A percentile compares a stretch with the other conserved stretches of the same genome.
Evolutionary conservation across 2,329 filamentous ascomycete species (phyloP).

Genomic region (Pseudopyrenochaeta lycopersici): DNA sequence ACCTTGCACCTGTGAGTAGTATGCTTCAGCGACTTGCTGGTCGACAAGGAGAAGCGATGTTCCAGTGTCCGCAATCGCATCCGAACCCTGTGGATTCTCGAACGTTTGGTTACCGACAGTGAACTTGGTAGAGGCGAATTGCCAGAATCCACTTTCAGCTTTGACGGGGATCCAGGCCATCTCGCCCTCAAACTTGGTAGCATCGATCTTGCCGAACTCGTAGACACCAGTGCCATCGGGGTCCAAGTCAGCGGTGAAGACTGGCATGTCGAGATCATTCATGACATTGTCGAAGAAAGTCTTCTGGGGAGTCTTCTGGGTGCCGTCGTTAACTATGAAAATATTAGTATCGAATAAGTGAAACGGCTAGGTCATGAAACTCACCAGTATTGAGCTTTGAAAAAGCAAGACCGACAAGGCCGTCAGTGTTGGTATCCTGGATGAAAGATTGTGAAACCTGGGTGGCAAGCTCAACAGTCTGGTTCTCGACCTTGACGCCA

Average conservation of each 20-base stretch:
- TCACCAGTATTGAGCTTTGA: constrained; percentile 66
- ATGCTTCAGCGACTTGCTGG: constrained; percentile 58
- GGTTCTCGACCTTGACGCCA: constrained; percentile 67
- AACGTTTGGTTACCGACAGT: constrained; percentile 64
- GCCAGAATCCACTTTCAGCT: constrained; percentile 72
- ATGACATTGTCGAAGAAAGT: constrained; percentile 79
- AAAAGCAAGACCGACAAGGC: constrained; percentile 75
- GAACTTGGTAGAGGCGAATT: constrained; percentile 68
- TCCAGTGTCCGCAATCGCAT: constrained; percentile 63
- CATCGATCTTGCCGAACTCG: constrained; percentile 77
- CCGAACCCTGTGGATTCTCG: constrained; percentile 59
- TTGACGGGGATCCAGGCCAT: constrained; percentile 71
- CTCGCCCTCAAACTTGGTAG: constrained; percentile 67
- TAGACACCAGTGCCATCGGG: constrained; percentile 70
- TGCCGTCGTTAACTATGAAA: constrained; percentile 46
- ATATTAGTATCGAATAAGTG: constrained; percentile 2
- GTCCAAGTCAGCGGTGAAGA: constrained; percentile 76
- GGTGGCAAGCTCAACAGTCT: constrained; percentile 74
- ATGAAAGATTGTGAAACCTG: constrained; percentile 67
- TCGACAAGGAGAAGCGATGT: constrained; percentile 71
- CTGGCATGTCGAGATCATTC: constrained; percentile 66
- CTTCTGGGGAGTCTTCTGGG: constrained; percentile 69
- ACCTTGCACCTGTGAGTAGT: constrained; percentile 54
- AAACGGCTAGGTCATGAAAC: constrained; percentile 49
- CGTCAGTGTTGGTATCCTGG: constrained; percentile 68